A percentile compares a stretch with the other conserved stretches of the same genome.
phyloP scores from a whole-genome alignment of 495 filamentous ascomycete genomes.

The Talaromyces thailandensis region DNA sequence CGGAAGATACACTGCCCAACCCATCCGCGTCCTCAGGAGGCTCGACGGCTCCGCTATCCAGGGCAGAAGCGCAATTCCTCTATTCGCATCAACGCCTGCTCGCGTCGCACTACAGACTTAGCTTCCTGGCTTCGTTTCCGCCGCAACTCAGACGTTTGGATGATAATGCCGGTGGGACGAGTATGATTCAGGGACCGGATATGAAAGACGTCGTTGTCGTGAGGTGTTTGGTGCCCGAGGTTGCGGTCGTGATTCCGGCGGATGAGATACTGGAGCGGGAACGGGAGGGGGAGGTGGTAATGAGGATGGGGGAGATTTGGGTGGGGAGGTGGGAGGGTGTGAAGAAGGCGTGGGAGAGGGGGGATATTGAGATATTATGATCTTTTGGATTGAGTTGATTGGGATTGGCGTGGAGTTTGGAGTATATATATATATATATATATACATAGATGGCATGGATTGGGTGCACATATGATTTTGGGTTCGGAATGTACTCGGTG shows the following conservation, averaged over 20 bases:
- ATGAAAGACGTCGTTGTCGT: conserved; percentile 75
- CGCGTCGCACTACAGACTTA: conserved; percentile 68
- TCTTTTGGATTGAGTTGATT: neutral
- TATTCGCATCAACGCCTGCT: conserved; percentile 73
- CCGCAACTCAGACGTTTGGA: conserved; percentile 67
- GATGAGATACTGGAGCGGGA: conserved; percentile 49
- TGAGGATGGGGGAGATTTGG: conserved; percentile 74
- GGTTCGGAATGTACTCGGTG: neutral
- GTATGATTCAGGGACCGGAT: conserved; percentile 88
- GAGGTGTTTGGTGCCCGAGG: conserved; percentile 53
- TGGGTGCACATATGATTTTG: neutral
- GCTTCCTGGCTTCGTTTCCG: conserved; percentile 78
- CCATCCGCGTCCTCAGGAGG: conserved; percentile 24
- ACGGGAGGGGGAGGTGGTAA: conserved; percentile 45
- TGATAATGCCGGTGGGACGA: conserved; percentile 80
- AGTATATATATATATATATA: neutral
- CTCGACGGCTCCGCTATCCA: conserved; percentile 48
- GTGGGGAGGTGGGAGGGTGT: conserved; percentile 84
- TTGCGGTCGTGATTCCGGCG: conserved; percentile 42
- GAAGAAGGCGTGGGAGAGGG: conserved; percentile 56
- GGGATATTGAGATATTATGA: conserved; percentile 78
- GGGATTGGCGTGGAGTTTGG: neutral
- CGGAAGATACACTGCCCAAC: conserved; percentile 12
- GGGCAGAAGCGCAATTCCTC: conserved; percentile 66
- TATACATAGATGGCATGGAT: neutral